phyloP scores from a whole-genome alignment of 2,329 filamentous ascomycete species.

The Grosmannia clavigera region DNA sequence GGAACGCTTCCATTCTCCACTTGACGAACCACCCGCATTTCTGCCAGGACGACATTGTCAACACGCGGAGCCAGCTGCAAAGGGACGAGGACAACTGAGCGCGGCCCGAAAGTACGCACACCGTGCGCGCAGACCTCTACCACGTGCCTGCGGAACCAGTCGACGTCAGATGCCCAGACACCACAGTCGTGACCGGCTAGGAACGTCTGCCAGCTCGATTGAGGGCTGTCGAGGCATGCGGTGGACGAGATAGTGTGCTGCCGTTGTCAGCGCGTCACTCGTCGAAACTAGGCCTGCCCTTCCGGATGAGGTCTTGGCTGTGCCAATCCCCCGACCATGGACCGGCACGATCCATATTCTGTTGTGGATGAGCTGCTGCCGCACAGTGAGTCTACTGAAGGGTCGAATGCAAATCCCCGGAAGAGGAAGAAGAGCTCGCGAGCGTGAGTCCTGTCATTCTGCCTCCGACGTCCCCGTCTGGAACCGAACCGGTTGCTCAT shows the following conservation, averaged over 20 bases:
- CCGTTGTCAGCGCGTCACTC: neutral
- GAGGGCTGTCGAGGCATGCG: neutral
- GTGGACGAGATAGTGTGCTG: neutral
- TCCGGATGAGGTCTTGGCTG: neutral
- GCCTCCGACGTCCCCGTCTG: neutral
- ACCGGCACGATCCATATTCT: constrained; percentile 1
- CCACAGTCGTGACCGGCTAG: neutral
- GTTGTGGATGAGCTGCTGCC: constrained; percentile 9
- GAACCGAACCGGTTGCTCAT: neutral
- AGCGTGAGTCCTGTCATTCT: constrained; percentile 13
- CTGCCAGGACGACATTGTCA: neutral
- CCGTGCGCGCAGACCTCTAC: neutral
- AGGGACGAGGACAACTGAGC: neutral
- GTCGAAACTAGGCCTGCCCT: neutral
- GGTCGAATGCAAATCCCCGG: constrained; percentile 19
- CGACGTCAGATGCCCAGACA: neutral
- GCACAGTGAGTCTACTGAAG: constrained; percentile 8
- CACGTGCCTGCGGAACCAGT: neutral
- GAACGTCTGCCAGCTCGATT: neutral
- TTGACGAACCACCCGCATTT: neutral
- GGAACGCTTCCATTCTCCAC: neutral
- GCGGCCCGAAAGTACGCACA: neutral
- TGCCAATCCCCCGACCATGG: constrained; percentile 5
- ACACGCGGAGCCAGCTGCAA: neutral
- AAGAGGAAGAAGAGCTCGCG: constrained; percentile 24